Base-by-base conservation (phyloP, 371 early-diverging fungal species). In the Mucor irregularis region DNA sequence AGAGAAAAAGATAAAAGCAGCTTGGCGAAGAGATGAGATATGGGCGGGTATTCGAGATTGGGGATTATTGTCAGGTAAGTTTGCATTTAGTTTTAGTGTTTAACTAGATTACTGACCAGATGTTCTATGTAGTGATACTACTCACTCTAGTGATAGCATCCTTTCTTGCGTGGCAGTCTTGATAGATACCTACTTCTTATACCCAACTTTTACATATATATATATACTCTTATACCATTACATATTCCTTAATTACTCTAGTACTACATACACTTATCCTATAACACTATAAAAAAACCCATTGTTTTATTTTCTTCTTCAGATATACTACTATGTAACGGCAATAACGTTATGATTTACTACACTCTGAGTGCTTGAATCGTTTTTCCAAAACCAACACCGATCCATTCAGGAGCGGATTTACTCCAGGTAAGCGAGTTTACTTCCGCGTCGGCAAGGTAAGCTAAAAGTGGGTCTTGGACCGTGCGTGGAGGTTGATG, bases 351-450 rank as follows among this genome's bases (percentile, higher is more conserved):
- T 22, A 37, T 44, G n/a, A 1, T 6, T 11, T 9, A 34, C 53
- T 70, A 78, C 17, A 78, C 75, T 31, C 81, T 65, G 37, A 87
- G 69, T 6, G 87, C 85, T 57, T 85, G 84, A n/a, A 87, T 74
- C 2, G 84, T 84, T 45, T 71, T 77, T 34, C 84, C 85, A 70
- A 84, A 83, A 0, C 82, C 82, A 56, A 92, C 80, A 24, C 87
- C 90, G 30, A 93, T 71, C 90, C 90, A 93, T 19, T 92, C 89
- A 9, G 89, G 82, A 24, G 72, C 65, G 5, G 78, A 72, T 13
- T 82, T 68, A 16, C 87, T 87, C 91, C 92, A 91, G 5, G 83
- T 68, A 24, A 93, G 49, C 42, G 89, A 81, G 71, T 88, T 89
- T 52, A 91, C 83, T 45, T 84, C 86, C 2, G 80, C 78, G 29